Evolutionary conservation across 805 yeast genomes (phyloP).

Genomic region (Zygotorulaspora florentina): DNA sequence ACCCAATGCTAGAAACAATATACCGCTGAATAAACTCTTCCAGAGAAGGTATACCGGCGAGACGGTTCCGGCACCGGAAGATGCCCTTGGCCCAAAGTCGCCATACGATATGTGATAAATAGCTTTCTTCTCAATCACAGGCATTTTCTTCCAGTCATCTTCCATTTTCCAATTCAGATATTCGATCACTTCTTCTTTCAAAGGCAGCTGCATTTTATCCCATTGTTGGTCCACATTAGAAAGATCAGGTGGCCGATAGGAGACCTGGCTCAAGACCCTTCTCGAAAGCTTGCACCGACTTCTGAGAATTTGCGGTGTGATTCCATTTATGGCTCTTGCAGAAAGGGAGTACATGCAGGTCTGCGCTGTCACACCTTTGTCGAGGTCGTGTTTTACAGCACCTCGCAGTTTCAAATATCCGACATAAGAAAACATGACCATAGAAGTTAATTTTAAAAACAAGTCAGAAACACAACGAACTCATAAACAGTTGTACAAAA

Average conservation of each 20-base stretch:
- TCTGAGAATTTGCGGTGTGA: not conserved
- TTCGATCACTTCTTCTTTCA: conserved; percentile 37
- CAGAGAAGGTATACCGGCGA: conserved; percentile 18
- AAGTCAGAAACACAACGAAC: no score
- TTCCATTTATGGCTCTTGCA: no score
- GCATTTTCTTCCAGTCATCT: conserved; percentile 33
- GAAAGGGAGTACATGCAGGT: no score
- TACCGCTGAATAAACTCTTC: conserved; percentile 23
- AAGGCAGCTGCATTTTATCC: conserved; percentile 31
- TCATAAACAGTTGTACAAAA: no score
- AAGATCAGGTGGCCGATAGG: conserved; percentile 31
- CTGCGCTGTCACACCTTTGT: not conserved
- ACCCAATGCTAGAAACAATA: conserved; percentile 20
- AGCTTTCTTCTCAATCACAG: conserved; percentile 29
- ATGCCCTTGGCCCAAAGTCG: conserved; percentile 35
- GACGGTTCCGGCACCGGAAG: conserved; percentile 1
- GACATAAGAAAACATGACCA: no score
- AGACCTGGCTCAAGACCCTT: not conserved
- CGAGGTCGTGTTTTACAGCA: not conserved
- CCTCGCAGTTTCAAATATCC: no score
- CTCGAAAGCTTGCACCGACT: not conserved
- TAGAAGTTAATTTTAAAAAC: no score
- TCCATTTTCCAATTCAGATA: conserved; percentile 34
- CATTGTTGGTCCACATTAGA: conserved; percentile 31
- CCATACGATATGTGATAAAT: conserved; percentile 39